These are phyloP conservation scores for Phellinidium pouzarii DNA, from an alignment of 1,284 basidiomycete genomes.

Conservation along the genomic window DNA sequence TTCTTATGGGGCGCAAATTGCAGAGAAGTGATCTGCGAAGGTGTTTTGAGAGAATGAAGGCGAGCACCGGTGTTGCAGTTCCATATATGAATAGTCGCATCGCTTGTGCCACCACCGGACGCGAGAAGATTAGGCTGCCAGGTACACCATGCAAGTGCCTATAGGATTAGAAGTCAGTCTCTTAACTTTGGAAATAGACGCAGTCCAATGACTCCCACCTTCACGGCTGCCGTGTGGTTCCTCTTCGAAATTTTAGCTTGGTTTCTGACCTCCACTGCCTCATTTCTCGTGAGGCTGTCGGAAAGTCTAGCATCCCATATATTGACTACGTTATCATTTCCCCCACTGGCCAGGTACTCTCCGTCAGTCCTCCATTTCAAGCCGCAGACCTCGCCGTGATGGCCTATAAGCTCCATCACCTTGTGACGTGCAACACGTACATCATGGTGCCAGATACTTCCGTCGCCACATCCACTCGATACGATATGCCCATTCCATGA, in stretches of 20 bases:
- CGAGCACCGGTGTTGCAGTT: constrained; percentile 86
- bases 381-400: constrained; percentile 86
- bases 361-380: constrained; percentile 79
- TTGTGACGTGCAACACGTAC: constrained; percentile 84
- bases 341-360: constrained; percentile 87
- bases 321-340: constrained; percentile 95
- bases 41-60: constrained; percentile 76
- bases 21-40: constrained; percentile 88
- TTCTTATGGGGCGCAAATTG: constrained; percentile 87
- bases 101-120: constrained; percentile 90
- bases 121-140: constrained; percentile 93
- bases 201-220: constrained; percentile 40
- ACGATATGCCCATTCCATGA: constrained; percentile 85
- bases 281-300: constrained; percentile 28
- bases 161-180: constrained; percentile 7
- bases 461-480: constrained; percentile 84
- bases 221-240: constrained; percentile 92
- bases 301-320: constrained; percentile 84
- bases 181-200: not conserved
- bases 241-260: constrained; percentile 86
- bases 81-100: constrained; percentile 93
- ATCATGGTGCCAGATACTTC: constrained; percentile 92
- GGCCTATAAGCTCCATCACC: constrained; percentile 83
- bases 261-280: constrained; percentile 58
- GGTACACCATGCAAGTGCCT: constrained; percentile 96